Evolutionary conservation across 257 asterid genomes (phyloP).

Genomic region (Nicotiana paniculata): DNA sequence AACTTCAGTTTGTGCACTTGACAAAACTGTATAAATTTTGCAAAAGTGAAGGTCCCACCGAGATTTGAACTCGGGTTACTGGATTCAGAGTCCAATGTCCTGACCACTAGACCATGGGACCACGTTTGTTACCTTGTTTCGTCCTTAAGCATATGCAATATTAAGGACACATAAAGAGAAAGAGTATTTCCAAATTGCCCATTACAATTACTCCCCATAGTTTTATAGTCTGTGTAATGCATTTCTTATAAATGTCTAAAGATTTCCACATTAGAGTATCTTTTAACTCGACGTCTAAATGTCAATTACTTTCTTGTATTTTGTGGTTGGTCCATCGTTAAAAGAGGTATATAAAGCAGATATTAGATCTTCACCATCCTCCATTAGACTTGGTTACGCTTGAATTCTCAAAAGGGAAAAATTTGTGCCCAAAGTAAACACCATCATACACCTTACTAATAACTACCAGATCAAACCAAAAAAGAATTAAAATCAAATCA

Average conservation of each 20-base stretch:
- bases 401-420: too few species aligned
- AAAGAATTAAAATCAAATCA: too few species aligned
- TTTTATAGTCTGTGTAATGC: background rate
- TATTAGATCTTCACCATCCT: too few species aligned
- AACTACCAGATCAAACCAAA: too few species aligned
- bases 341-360: too few species aligned
- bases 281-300: too few species aligned
- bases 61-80: conserved; percentile 41
- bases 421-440: too few species aligned
- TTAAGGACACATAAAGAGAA: too few species aligned
- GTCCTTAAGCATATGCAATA: background rate
- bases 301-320: too few species aligned
- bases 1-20: background rate
- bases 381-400: too few species aligned
- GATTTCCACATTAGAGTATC: background rate
- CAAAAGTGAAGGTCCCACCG: conserved; percentile 12
- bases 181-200: background rate
- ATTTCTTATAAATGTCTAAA: background rate
- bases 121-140: accelerated
- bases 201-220: background rate
- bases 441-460: too few species aligned
- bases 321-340: too few species aligned
- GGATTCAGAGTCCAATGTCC: conserved; percentile 54
- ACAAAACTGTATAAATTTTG: background rate
- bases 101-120: conserved; percentile 41